phyloP scores from a whole-genome alignment of 495 filamentous ascomycete genomes.

The Aspergillus egyptiacus region DNA sequence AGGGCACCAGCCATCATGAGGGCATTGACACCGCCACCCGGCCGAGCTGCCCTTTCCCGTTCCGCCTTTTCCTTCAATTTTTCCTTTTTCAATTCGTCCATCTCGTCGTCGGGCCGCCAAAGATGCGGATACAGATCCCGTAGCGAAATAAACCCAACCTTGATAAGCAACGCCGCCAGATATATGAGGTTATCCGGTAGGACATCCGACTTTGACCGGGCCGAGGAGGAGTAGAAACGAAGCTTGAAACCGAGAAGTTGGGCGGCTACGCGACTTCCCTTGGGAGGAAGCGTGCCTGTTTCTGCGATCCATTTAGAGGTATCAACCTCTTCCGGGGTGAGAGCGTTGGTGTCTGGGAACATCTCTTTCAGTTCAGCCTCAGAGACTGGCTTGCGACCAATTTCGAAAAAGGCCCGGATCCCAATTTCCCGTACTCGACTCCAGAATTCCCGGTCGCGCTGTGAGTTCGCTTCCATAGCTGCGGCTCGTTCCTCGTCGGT shows the following conservation, averaged over 20 bases:
- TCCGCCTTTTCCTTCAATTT: constrained; percentile 75
- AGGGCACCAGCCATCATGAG: constrained; percentile 83
- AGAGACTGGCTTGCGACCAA: constrained; percentile 55
- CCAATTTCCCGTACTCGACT: constrained; percentile 66
- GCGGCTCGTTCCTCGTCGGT: constrained; percentile 60
- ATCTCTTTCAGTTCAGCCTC: constrained; percentile 42
- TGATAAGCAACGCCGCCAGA: constrained; percentile 85
- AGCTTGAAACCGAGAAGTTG: constrained; percentile 97
- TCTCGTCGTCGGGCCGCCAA: constrained; percentile 75
- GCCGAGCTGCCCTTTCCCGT: constrained; percentile 58
- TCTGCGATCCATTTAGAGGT: constrained; percentile 65
- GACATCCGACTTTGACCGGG: constrained; percentile 59
- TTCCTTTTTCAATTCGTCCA: constrained; percentile 61
- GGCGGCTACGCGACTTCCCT: constrained; percentile 84
- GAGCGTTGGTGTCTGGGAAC: constrained; percentile 36
- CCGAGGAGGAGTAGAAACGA: constrained; percentile 79
- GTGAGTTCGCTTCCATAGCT: constrained; percentile 42
- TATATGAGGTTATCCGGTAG: constrained; percentile 89
- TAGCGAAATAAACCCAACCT: constrained; percentile 95
- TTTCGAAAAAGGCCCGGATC: constrained; percentile 80
- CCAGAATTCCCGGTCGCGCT: constrained; percentile 78
- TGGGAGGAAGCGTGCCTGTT: constrained; percentile 74
- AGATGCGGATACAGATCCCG: constrained; percentile 89
- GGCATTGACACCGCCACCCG: constrained; percentile 70
- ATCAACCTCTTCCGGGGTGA: constrained; percentile 44